Base-by-base conservation (phyloP, 306 rosid species). In the Malus fusca region DNA sequence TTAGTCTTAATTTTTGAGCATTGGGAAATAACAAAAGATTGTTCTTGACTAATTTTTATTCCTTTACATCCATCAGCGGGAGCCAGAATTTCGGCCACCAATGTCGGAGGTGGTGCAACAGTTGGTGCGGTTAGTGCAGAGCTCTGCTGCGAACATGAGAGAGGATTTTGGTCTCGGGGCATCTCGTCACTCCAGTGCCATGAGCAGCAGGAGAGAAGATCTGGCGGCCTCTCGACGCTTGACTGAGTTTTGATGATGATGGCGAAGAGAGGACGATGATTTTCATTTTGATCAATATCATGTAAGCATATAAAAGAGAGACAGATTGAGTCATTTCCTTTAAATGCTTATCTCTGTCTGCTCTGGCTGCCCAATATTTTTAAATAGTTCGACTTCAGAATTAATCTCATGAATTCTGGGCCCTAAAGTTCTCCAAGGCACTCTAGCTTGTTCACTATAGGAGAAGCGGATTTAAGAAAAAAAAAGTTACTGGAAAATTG, bases 71-170 rank as follows among this genome's bases (percentile, higher is more conserved):
- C 59, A 4, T 81, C 61, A 94, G 97, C n/a, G 73, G 46, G 97
- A 91, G 77, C 88, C 92, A 0, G 91, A 90, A 72, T 88, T 86
- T 71, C 90, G 97, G 71, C 92, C 94, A 66, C 87, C 91, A 2
- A 89, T 87, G 72, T 90, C 97, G 0, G 97, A 94, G 82, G 91
- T 91, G 74, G 97, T 91, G 75, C 90, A 90, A 74, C 77, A 90
- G 58, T 80, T 94, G 87, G 84, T 82, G 48, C 87, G 87, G 69
- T 73, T 91, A 78, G 85, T 88, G 69, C 87, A 91, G 72, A 77
- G 81, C 12, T 90, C 98, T 18, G 88, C 84, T 52, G 7, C 83
- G 85, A 88, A 76, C 52, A 48, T 86, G 85, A 84, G 86, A 81
- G 92, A 91, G 12, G 96, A 86, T 74, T 80, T 89, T 63, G 87